Base-by-base conservation (phyloP, 1,284 basidiomycete genomes). In the Afroboletus lepidellus region DNA sequence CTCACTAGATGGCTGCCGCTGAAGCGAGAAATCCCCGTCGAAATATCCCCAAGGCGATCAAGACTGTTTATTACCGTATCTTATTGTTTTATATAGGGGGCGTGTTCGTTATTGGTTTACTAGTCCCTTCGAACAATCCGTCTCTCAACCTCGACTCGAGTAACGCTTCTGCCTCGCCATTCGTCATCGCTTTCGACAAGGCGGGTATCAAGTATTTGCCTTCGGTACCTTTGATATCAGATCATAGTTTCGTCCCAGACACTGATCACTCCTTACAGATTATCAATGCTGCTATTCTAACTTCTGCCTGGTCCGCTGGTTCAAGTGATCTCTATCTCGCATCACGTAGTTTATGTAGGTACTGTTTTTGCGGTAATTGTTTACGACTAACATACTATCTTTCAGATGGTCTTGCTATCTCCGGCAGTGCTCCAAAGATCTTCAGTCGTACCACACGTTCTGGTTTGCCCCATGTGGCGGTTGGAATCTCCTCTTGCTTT, bases 271-370 rank as follows among this genome's bases (percentile, higher is more conserved):
- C 30, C 1, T 30, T 11, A 3, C n/a, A 65, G 73, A 64, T 85
- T 58, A 82, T 87, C 68, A 89, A 90, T 57, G 85, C 84, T 23
- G 77, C 74, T 43, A 76, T 89, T 41, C 64, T 88, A 36, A 80
- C 79, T 16, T 78, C 83, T 1, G 85, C 86, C 3, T 81, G 80
- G 72, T 85, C 82, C 3, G 82, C 62, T 12, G 39, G 53, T 20
- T 63, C 64, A 8, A 63, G 60, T 45, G 64, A 65, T 32, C 60
- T 63, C 16, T 65, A 65, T 37, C 51, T 63, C 23, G 37, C 64
- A 18, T 63, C 62, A 8, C 64, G 60, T 27, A 61, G 50, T 45
- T 36, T 67, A 45, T 65, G 62, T 65, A 56, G 2, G 58, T 3
- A 29, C 16, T 20, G 18, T 36, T 11, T 24, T 34, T 20, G 18